Conservation (phyloP, 1,139 yeast genomes). For the Entelexis paramagnoliae region DNA sequence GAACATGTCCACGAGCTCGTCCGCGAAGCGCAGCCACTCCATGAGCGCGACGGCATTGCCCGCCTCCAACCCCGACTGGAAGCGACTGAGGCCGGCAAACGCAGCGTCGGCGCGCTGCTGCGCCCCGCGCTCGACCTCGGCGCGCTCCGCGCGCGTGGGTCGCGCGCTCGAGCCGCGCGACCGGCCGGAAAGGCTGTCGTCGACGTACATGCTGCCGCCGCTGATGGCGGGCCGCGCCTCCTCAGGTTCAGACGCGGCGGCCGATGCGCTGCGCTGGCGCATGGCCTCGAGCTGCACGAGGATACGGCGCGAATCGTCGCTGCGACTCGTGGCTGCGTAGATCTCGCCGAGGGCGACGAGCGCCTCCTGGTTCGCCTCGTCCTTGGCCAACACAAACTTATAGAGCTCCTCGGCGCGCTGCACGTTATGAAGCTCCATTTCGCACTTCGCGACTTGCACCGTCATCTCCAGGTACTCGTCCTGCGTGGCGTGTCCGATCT, state of each 20-base stretch:
- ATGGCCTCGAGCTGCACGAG: slow-evolving; percentile 14
- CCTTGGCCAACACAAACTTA: slow-evolving; percentile 43
- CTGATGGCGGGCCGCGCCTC: background rate
- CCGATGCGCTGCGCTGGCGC: background rate
- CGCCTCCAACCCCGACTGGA: slow-evolving; percentile 44
- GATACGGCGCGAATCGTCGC: slow-evolving; percentile 44
- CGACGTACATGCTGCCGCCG: slow-evolving; percentile 19
- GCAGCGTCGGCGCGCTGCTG: slow-evolving; percentile 52
- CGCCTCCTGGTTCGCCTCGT: slow-evolving; percentile 59
- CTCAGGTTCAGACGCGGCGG: background rate
- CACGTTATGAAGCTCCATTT: slow-evolving; percentile 52
- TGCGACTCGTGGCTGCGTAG: slow-evolving; percentile 54
- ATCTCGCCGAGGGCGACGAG: slow-evolving; percentile 76
- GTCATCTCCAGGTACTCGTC: slow-evolving; percentile 36
- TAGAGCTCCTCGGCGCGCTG: slow-evolving; percentile 61
- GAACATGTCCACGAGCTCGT: slow-evolving; percentile 73
- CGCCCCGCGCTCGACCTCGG: slow-evolving; percentile 50
- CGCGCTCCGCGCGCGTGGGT: slow-evolving; percentile 43
- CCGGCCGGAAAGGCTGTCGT: slow-evolving; percentile 1
- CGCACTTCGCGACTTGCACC: slow-evolving; percentile 64
- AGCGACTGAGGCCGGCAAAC: slow-evolving; percentile 50
- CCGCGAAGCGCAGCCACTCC: slow-evolving; percentile 78
- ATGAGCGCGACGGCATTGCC: slow-evolving; percentile 55
- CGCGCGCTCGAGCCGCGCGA: slow-evolving; percentile 16
- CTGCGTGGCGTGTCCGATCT: slow-evolving; percentile 18